Percentiles rank a stretch among this genome's conserved stretches.
Conservation (phyloP, 2,329 filamentous ascomycete genomes). For the Diaporthe sp. region DNA sequence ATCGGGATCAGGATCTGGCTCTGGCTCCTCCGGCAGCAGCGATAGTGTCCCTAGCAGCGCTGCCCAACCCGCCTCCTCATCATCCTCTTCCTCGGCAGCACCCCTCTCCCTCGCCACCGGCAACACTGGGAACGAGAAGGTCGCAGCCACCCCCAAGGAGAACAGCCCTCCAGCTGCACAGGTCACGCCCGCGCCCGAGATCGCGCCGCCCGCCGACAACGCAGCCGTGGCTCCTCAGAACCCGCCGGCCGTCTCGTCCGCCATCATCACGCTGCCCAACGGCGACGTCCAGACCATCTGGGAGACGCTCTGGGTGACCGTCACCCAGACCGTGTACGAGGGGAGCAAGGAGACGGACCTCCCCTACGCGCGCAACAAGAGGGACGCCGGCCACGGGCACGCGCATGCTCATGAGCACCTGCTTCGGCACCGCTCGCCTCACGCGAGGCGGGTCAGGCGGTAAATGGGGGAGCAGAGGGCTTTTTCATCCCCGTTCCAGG, state of each 20-base stretch:
- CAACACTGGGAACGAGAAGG: constrained; percentile 18
- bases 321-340: constrained; percentile 50
- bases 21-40: constrained; percentile 14
- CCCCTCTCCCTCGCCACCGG: constrained; percentile 9
- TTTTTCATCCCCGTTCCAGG: background rate
- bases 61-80: background rate
- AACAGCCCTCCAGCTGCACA: constrained; percentile 38
- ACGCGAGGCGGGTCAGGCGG: constrained; percentile 24
- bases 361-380: constrained; percentile 28
- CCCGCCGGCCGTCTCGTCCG: constrained; percentile 43
- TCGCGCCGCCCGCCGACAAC: constrained; percentile 40
- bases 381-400: constrained; percentile 1
- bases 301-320: constrained; percentile 58
- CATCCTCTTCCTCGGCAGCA: background rate
- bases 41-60: background rate
- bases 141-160: constrained; percentile 35
- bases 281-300: constrained; percentile 51
- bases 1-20: constrained; percentile 30
- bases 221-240: constrained; percentile 37
- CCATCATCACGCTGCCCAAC: constrained; percentile 42
- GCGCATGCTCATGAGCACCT: constrained; percentile 47
- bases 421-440: constrained; percentile 26
- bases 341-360: constrained; percentile 40
- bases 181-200: constrained; percentile 40
- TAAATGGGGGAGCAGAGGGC: background rate